Evolutionary conservation across 2,329 filamentous ascomycete genomes (phyloP), one percentile per base, ranked within the genome.

Genomic region (Lomentospora prolificans): DNA sequence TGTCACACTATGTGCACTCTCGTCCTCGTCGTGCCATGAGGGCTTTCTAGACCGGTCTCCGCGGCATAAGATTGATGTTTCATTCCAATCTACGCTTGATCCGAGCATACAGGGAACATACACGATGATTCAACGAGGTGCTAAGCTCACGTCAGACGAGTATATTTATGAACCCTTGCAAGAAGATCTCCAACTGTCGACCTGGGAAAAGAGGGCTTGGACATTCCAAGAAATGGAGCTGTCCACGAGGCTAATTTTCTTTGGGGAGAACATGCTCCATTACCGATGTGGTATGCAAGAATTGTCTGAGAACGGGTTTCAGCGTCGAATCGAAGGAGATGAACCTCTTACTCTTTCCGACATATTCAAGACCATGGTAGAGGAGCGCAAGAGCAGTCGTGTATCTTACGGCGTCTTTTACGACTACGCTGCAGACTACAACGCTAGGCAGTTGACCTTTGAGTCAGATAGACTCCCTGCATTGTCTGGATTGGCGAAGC

Each of bases 391-490:
- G 33, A n/a, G 17, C 12, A n/a, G n/a, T n/a, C n/a, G n/a, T n/a
- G 1, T n/a, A 12, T 12, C 17, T 10, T 39, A 39, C 33, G 17
- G 12, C 33, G 17, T 39, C 12, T 39, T 39, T n/a, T n/a, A 4
- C 12, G 33, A 39, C 4, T 10, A 10, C 17, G 12, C 33, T n/a
- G 33, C 33, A 4, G 46, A 58, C 4, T 61, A 61, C 54, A 57
- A 55, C 2, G 33, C 24, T 3, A 55, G 58, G n/a, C 31, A 33
- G 22, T 54, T 61, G 7, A 58, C 60, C 0, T 60, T 53, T n/a
- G 55, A 58, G 25, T 55, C 22, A 9, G 59, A 61, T 39, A 50
- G 58, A 8, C 58, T 60, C 19, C 60, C 59, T 12, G 60, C 59
- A 4, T 52, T 61, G 27, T 58, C 60, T 8, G 60, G 59, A 8